Conservation (phyloP, 2,329 filamentous ascomycete genomes). For the Botryotinia narcissicola region DNA sequence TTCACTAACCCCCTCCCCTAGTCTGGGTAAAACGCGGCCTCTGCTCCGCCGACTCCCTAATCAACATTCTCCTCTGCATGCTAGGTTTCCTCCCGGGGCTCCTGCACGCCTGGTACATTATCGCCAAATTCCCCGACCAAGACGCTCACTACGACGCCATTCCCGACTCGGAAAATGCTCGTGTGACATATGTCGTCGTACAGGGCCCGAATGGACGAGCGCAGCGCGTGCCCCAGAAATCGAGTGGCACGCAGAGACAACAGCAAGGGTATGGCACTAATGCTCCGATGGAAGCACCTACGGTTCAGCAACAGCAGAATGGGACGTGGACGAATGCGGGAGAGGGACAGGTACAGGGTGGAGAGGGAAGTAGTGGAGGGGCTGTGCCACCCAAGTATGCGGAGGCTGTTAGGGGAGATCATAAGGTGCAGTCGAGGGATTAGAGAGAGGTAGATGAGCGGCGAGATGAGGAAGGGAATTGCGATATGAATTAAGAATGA, state of each 20-base stretch:
- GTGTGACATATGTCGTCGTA: slow-evolving; percentile 77
- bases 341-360: slow-evolving; percentile 35
- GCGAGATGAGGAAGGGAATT: background rate
- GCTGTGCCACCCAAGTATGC: slow-evolving; percentile 79
- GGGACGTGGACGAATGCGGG: slow-evolving; percentile 37
- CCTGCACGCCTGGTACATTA: slow-evolving; percentile 97
- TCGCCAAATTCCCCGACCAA: slow-evolving; percentile 80
- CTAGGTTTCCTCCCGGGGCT: slow-evolving; percentile 82
- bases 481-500: background rate
- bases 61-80: slow-evolving; percentile 88
- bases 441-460: slow-evolving; percentile 21
- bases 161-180: slow-evolving; percentile 53
- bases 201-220: slow-evolving; percentile 45
- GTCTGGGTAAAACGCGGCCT: slow-evolving; percentile 97
- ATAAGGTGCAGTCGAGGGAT: slow-evolving; percentile 72
- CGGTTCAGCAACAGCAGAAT: slow-evolving; percentile 39
- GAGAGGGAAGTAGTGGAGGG: slow-evolving; percentile 47
- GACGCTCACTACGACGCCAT: slow-evolving; percentile 60
- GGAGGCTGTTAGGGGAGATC: slow-evolving; percentile 82
- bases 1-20: slow-evolving; percentile 37
- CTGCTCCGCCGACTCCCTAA: slow-evolving; percentile 87
- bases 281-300: slow-evolving; percentile 36
- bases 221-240: slow-evolving; percentile 33
- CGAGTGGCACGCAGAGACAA: slow-evolving; percentile 26
- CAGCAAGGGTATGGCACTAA: slow-evolving; percentile 36